Percentiles rank a stretch among this genome's conserved stretches.
phyloP scores from a whole-genome alignment of 306 rosid species.

The Echinosophora koreensis region DNA sequence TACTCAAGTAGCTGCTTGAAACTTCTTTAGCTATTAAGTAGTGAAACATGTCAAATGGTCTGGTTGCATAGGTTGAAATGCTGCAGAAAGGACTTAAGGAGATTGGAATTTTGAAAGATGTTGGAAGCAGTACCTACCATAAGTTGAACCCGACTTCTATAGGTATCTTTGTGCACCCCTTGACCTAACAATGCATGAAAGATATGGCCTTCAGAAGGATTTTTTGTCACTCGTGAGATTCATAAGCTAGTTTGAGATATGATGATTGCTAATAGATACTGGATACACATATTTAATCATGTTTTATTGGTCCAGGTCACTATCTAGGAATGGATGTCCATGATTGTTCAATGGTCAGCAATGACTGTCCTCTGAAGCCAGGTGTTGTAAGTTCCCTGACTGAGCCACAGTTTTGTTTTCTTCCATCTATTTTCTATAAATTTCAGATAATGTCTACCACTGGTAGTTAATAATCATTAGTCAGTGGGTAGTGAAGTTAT shows the following conservation, averaged over 20 bases:
- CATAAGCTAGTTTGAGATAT: constrained; percentile 26
- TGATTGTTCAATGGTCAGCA: constrained; percentile 78
- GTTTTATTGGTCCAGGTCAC: constrained; percentile 69
- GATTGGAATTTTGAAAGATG: constrained; percentile 73
- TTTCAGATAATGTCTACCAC: constrained; percentile 22
- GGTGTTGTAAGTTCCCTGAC: constrained; percentile 86
- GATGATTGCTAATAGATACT: constrained; percentile 24
- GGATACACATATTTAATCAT: constrained; percentile 29
- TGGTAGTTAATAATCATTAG: not conserved
- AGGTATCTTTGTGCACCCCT: constrained; percentile 57
- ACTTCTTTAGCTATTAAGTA: constrained; percentile 25
- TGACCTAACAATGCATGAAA: constrained; percentile 27
- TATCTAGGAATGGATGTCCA: constrained; percentile 96
- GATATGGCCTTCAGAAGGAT: constrained; percentile 10
- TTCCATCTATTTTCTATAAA: constrained; percentile 34
- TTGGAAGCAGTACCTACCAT: constrained; percentile 67
- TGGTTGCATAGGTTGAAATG: constrained; percentile 72
- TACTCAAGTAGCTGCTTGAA: constrained; percentile 41
- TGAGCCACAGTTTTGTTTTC: constrained; percentile 32
- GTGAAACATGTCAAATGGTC: constrained; percentile 34
- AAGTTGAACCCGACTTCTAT: constrained; percentile 94
- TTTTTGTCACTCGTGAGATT: constrained; percentile 9
- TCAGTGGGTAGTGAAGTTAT: constrained; percentile 15
- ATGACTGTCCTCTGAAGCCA: constrained; percentile 76
- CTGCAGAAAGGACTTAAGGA: constrained; percentile 83